Conservation (phyloP, 352 stramenopile species). For the Globisporangium paddicum region DNA sequence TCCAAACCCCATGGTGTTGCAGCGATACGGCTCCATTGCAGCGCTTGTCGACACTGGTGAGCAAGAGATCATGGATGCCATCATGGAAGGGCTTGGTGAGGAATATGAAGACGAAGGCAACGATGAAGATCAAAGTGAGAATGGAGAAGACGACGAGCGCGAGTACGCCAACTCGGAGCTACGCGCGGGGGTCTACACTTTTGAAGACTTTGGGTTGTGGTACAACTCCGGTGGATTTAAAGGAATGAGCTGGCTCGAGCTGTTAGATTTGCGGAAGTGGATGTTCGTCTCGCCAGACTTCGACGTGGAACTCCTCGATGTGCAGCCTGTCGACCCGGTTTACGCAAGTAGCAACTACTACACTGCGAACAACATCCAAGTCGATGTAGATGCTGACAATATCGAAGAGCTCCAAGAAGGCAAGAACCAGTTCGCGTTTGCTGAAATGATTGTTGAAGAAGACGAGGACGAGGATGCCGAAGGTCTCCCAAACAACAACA, state of each 20-base stretch:
- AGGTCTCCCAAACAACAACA: slow-evolving; percentile 9
- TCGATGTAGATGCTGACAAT: slow-evolving; percentile 56
- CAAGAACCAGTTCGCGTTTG: slow-evolving; percentile 56
- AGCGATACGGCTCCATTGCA: slow-evolving; percentile 56
- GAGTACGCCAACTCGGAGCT: slow-evolving; percentile 46
- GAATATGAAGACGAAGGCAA: slow-evolving; percentile 31
- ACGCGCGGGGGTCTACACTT: slow-evolving; percentile 56
- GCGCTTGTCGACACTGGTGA: slow-evolving; percentile 76
- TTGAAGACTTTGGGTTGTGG: slow-evolving; percentile 83
- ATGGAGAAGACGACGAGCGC: slow-evolving; percentile 10
- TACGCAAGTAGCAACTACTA: slow-evolving; percentile 82
- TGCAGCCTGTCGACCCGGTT: slow-evolving; percentile 60
- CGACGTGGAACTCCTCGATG: slow-evolving; percentile 56
- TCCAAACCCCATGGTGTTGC: slow-evolving; percentile 45
- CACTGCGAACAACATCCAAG: slow-evolving; percentile 80
- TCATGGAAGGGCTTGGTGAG: slow-evolving; percentile 52
- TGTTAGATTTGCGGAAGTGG: slow-evolving; percentile 85
- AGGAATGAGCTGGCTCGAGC: slow-evolving; percentile 79
- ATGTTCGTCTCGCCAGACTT: slow-evolving; percentile 71
- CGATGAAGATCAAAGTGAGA: slow-evolving; percentile 23
- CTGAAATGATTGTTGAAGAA: slow-evolving; percentile 60
- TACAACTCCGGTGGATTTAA: slow-evolving; percentile 81
- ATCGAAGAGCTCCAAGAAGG: slow-evolving; percentile 23
- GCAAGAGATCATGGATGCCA: slow-evolving; percentile 70
- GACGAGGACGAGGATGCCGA: slow-evolving; percentile 52